Conservation (phyloP, 441 rosid genomes). For the Dalechampia spathulata region DNA sequence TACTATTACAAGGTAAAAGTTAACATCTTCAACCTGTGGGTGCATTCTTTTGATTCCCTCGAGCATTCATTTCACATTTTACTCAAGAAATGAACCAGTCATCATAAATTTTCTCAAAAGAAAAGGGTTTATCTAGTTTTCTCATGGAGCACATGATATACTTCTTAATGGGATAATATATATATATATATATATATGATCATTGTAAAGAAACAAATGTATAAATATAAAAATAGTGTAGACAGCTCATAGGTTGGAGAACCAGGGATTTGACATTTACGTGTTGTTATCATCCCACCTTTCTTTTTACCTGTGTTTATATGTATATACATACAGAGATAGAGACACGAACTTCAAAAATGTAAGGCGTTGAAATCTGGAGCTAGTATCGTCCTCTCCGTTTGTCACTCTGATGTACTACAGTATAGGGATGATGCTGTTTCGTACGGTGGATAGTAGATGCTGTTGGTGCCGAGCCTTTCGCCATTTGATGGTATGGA, state of each 20-base stretch:
- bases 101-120: no score
- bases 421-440: no score
- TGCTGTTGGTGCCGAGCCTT: slow-evolving; percentile 11
- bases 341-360: slow-evolving; percentile 58
- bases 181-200: background rate
- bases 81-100: no score
- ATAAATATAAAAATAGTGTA: background rate
- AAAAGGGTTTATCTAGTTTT: no score
- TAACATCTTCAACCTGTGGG: no score
- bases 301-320: no score
- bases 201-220: background rate
- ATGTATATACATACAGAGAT: slow-evolving; percentile 17
- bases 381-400: slow-evolving; percentile 84
- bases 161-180: no score
- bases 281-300: slow-evolving; percentile 42
- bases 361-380: slow-evolving; percentile 61
- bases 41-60: no score
- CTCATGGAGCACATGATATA: no score
- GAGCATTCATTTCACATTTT: background rate
- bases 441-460: no score
- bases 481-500: background rate
- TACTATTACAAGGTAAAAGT: no score
- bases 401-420: slow-evolving; percentile 66
- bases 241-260: slow-evolving; percentile 31
- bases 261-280: slow-evolving; percentile 50